A percentile compares a stretch with the other conserved stretches of the same genome.
Evolutionary conservation across 345 rosid species (phyloP).

Genomic region (Syzygium grande): DNA sequence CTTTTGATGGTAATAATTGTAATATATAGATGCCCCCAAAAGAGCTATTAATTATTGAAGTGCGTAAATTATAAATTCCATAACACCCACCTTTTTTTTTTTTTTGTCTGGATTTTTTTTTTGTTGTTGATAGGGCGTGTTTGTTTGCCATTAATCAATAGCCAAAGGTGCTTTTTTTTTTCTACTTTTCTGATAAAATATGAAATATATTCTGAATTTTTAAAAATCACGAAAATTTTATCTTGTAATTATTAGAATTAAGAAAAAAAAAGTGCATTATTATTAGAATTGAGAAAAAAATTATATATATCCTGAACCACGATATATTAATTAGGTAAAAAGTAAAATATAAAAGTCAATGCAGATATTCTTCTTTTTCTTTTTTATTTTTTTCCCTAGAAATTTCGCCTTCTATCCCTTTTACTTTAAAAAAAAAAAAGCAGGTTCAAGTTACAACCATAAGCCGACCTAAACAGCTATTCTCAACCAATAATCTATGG

Average conservation of each 20-base stretch:
- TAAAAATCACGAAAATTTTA: neutral
- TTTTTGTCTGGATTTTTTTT: too few relatives aligned
- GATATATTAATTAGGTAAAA: neutral
- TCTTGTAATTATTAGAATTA: neutral
- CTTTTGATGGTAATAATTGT: neutral
- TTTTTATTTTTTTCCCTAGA: neutral
- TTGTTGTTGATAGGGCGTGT: neutral
- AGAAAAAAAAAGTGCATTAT: neutral
- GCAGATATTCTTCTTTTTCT: neutral
- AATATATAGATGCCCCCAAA: neutral
- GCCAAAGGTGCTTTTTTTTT: neutral
- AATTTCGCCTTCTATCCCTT: neutral
- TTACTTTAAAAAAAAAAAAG: neutral
- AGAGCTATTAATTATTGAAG: neutral
- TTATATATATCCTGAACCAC: fast-evolving
- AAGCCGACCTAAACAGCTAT: neutral
- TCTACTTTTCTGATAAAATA: neutral
- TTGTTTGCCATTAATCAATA: neutral
- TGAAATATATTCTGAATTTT: neutral
- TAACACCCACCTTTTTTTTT: neutral
- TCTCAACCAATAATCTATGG: neutral
- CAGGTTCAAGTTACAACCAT: neutral
- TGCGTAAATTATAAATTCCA: neutral
- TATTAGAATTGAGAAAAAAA: neutral
- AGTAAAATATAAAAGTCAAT: neutral